phyloP scores from a whole-genome alignment of 2,329 filamentous ascomycete genomes.

The Davidsoniella neocaledoniae region DNA sequence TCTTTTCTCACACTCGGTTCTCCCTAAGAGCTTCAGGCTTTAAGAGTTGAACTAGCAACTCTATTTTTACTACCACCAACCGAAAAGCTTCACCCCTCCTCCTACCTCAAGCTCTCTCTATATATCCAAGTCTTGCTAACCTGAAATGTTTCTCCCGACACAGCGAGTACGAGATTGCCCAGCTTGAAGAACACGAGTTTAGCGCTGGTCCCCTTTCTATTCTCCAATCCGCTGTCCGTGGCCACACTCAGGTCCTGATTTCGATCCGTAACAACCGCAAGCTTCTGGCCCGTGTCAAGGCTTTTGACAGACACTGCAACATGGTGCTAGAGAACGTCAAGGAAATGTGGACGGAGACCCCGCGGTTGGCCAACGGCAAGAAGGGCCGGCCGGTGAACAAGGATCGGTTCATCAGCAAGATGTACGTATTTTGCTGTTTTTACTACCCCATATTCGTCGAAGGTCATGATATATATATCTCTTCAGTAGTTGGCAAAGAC shows the following conservation, averaged over 20 bases:
- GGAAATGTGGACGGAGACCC: constrained; percentile 99
- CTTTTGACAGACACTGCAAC: constrained; percentile 97
- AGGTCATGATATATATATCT: no score
- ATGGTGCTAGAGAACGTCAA: constrained; percentile 90
- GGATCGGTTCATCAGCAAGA: constrained; percentile 95
- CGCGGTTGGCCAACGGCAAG: constrained; percentile 65
- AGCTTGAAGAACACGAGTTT: constrained; percentile 44
- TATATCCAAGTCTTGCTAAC: constrained; percentile 7
- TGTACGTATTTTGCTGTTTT: constrained; percentile 37
- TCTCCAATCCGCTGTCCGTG: constrained; percentile 88
- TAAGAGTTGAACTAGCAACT: no score
- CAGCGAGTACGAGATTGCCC: constrained; percentile 81
- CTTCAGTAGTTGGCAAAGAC: no score
- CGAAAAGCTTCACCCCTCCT: neutral
- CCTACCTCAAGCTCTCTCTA: neutral
- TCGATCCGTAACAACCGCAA: constrained; percentile 98
- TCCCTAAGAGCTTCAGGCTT: neutral
- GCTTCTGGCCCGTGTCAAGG: constrained; percentile 90
- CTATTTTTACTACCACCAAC: neutral
- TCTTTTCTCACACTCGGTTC: neutral
- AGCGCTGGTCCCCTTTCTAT: constrained; percentile 53
- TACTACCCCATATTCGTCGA: neutral
- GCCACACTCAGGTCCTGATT: constrained; percentile 89
- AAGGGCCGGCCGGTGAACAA: constrained; percentile 88
- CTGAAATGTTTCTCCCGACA: neutral